Conservation (phyloP, 1,284 basidiomycete genomes). For the Lentinula novae-zelandiae region DNA sequence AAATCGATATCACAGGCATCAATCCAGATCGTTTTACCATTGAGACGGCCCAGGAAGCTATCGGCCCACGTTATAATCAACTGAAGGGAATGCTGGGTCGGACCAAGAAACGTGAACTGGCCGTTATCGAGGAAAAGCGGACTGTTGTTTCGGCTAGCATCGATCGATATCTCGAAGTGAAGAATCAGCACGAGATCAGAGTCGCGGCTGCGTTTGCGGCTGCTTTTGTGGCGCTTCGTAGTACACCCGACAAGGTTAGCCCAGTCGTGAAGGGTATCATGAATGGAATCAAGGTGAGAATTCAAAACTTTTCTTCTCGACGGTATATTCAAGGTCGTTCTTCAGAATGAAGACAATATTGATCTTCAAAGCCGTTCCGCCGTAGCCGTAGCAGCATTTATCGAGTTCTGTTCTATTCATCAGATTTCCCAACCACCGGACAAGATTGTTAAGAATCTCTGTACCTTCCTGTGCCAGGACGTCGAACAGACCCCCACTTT, state of each 20-base stretch:
- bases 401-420: constrained; percentile 79
- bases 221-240: constrained; percentile 83
- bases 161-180: constrained; percentile 80
- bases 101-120: constrained; percentile 77
- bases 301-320: background rate
- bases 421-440: constrained; percentile 66
- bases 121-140: constrained; percentile 77
- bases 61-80: constrained; percentile 68
- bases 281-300: constrained; percentile 90
- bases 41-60: constrained; percentile 71
- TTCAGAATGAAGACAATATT: constrained; percentile 83
- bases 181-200: constrained; percentile 84
- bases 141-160: constrained; percentile 72
- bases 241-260: constrained; percentile 90
- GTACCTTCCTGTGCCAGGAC: constrained; percentile 96
- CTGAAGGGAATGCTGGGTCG: constrained; percentile 73
- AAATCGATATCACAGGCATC: constrained; percentile 73
- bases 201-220: constrained; percentile 88
- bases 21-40: constrained; percentile 76
- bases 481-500: constrained; percentile 88
- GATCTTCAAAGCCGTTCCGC: constrained; percentile 93
- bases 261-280: constrained; percentile 96
- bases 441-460: constrained; percentile 97
- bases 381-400: constrained; percentile 81
- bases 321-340: constrained; percentile 9